These are phyloP conservation scores for Cafeteria roenbergensis DNA, from an alignment of 108 stramenopile genomes.

Conservation along the genomic window DNA sequence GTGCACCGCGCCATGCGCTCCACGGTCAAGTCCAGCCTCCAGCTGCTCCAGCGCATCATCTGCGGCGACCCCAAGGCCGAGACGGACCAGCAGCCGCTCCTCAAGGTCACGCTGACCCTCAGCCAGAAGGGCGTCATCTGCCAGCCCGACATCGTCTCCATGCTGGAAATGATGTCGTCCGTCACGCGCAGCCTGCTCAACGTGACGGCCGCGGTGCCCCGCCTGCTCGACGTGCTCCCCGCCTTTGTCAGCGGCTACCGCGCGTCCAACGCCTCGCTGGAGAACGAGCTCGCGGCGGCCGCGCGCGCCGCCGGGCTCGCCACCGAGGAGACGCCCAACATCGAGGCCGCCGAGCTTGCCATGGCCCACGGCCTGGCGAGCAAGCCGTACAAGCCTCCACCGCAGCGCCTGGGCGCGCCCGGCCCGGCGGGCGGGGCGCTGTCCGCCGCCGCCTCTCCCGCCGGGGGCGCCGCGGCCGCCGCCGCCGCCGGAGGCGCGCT, in stretches of 20 bases:
- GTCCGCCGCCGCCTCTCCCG: background rate
- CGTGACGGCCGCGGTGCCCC: conserved; percentile 35
- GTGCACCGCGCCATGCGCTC: conserved; percentile 37
- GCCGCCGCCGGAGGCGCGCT: background rate
- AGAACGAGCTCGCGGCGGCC: no score
- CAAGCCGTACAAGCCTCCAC: background rate
- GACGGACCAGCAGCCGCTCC: conserved; percentile 44
- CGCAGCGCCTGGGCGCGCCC: no score
- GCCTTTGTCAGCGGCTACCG: background rate
- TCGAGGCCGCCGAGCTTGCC: conserved; percentile 2
- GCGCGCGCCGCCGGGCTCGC: no score
- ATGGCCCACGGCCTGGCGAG: background rate
- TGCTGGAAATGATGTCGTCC: conserved; percentile 46
- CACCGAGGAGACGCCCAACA: background rate
- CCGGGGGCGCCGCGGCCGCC: conserved; percentile 4
- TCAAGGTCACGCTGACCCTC: conserved; percentile 39
- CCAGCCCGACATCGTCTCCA: conserved; percentile 43
- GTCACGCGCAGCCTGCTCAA: conserved; percentile 50
- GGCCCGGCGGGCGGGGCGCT: no score
- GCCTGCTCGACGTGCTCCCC: conserved; percentile 30
- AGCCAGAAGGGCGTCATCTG: conserved; percentile 42
- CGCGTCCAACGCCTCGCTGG: background rate
- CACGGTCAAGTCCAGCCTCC: conserved; percentile 43
- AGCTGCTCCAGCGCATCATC: conserved; percentile 46
- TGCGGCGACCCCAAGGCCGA: conserved; percentile 35